A percentile compares a stretch with the other conserved stretches of the same genome.
These are phyloP conservation scores for Leccinum boreale DNA, from an alignment of 768 basidiomycete genomes.

Conservation along the genomic window DNA sequence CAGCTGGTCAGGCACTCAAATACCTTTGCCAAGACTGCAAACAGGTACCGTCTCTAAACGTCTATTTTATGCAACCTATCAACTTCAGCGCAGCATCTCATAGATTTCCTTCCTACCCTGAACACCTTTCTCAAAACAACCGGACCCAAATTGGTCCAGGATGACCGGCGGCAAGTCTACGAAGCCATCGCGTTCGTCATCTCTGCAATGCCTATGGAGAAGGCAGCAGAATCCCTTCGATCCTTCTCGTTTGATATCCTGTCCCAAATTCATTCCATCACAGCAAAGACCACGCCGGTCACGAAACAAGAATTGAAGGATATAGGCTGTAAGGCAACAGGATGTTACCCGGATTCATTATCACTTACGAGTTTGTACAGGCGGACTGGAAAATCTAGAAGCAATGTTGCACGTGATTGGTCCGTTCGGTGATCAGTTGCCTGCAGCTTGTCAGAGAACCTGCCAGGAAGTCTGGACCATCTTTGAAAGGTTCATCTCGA, in stretches of 20 bases:
- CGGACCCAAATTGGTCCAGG: slow-evolving; percentile 75
- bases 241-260: slow-evolving; percentile 87
- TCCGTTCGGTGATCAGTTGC: slow-evolving; percentile 80
- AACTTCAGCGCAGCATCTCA: slow-evolving; percentile 61
- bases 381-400: slow-evolving; percentile 88
- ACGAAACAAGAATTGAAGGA: slow-evolving; percentile 70
- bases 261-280: slow-evolving; percentile 63
- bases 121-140: slow-evolving; percentile 83
- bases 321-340: slow-evolving; percentile 57
- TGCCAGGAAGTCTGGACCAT: slow-evolving; percentile 80
- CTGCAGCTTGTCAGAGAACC: slow-evolving; percentile 72
- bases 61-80: slow-evolving; percentile 6
- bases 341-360: neutral
- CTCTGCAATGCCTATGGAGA: slow-evolving; percentile 87
- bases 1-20: slow-evolving; percentile 93
- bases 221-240: slow-evolving; percentile 81
- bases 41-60: slow-evolving; percentile 44
- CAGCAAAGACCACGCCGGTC: slow-evolving; percentile 48
- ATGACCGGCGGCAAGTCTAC: slow-evolving; percentile 89
- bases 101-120: slow-evolving; percentile 87
- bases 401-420: slow-evolving; percentile 84
- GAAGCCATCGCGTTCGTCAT: slow-evolving; percentile 97
- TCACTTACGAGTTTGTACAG: slow-evolving; percentile 37
- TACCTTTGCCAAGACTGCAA: slow-evolving; percentile 97
- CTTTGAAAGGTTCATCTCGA: slow-evolving; percentile 75